Evolutionary conservation across 257 asterid species (phyloP).

Genomic region (Scutellaria baicalensis): DNA sequence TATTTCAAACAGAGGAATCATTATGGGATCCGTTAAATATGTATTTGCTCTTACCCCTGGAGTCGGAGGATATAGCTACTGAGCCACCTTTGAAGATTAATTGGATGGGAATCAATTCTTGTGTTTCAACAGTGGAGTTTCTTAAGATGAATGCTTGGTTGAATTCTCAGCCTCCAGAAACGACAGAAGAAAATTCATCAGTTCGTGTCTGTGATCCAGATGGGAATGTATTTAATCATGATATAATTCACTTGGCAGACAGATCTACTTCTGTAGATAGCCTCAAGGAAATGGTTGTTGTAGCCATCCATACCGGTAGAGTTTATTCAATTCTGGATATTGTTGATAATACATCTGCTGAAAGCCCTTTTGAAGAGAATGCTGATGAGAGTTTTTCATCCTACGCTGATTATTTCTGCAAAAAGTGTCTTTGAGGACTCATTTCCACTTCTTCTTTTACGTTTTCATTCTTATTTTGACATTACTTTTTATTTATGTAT

Average conservation of each 20-base stretch:
- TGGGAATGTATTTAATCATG: conserved; percentile 20
- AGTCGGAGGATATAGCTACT: conserved; percentile 19
- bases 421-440: conserved; percentile 22
- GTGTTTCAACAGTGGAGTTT: conserved; percentile 64
- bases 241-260: conserved; percentile 71
- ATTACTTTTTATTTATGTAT: conserved; percentile 13
- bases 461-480: not conserved
- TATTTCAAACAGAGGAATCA: conserved; percentile 43
- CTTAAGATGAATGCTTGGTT: conserved; percentile 62
- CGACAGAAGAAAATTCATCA: conserved; percentile 23
- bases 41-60: conserved; percentile 84
- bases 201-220: conserved; percentile 15
- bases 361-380: conserved; percentile 69
- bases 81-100: conserved; percentile 29
- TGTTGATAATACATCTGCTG: conserved; percentile 46
- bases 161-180: conserved; percentile 33
- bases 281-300: conserved; percentile 65
- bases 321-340: conserved; percentile 57
- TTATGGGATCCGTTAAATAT: conserved; percentile 69
- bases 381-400: conserved; percentile 46
- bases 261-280: conserved; percentile 40
- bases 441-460: not conserved
- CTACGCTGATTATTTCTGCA: conserved; percentile 64
- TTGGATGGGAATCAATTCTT: conserved; percentile 74
- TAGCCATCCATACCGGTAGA: conserved; percentile 86